Evolutionary conservation across 2,329 filamentous ascomycete species (phyloP), one percentile per base, ranked within the genome.

Genomic region (Nemania diffusa): DNA sequence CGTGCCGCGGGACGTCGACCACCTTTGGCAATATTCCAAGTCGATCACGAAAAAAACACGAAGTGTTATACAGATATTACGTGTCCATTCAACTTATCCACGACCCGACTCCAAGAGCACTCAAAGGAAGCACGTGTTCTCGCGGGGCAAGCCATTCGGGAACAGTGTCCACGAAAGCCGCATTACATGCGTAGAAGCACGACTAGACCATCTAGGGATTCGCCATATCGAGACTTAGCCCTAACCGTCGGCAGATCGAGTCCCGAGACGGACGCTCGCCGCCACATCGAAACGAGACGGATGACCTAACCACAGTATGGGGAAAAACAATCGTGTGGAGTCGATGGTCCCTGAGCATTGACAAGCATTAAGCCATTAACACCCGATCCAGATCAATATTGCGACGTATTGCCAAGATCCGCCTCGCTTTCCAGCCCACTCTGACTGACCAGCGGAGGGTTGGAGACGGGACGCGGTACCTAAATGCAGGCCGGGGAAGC

Each of bases 401-500:
- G 62, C 71, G 8, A 40, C 37, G 37, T 70, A 22, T 65, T 67
- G 72, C 73, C 73, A 74, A 74, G 73, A 64, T 71, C 72, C 73
- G 73, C 73, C 73, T 74, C 64, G 70, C 69, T 63, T 68, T 73
- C 72, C 73, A 74, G 72, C 73, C 68, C 70, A 70, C 61, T 65
- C 63, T 57, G 22, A 50, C 48, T 17, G 60, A 62, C 48, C 57
- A 69, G 55, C 55, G 59, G 63, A 52, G 55, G 68, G 64, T 69
- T 70, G 69, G 69, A 69, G n/a, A n/a, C n/a, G n/a, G n/a, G 65
- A 62, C 24, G 52, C 55, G 59, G 59, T 42, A 64, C 42, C 57
- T 62, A 40, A 40, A 58, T 53, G 40, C 32, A 58, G 53, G 63
- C 68, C 63, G 63, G 71, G 62, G 64, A 65, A 68, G 67, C 65